Evolutionary conservation across 176 grass and related monocot species (phyloP), one percentile per base, ranked within the genome.

Genomic region (Dactylis glomerata): DNA sequence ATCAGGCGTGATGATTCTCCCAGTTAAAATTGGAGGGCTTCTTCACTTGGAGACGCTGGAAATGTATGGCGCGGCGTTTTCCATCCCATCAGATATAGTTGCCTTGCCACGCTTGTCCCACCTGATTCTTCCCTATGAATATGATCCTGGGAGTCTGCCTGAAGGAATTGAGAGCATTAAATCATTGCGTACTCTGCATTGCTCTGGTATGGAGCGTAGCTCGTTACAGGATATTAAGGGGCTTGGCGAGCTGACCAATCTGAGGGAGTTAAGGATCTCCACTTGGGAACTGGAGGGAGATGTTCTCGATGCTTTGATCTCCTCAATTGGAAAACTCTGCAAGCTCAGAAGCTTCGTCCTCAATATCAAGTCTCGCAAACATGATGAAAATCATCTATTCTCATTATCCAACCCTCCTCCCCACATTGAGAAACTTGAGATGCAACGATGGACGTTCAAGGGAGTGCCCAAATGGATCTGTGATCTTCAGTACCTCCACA

Each of bases 311-410:
- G 62, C 62, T 65, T 34, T 65, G 16, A 30, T 65, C 2, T 65
- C 30, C 62, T 9, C 7, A 20, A 65, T 65, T 65, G 16, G 3
- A 20, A 65, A 10, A 16, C 62, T 65, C 7, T 1, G 0, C 9
- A 2, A 4, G 12, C 62, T 65, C 6, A 65, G 16, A 4, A 0
- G 0, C 12, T 30, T 65, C 7, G 0, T 0, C 0, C 0, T 17
- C 2, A 2, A 3, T 19, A 0, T 0, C 16, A 7, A 0, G 62
- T 0, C 16, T 65, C 16, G 16, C 34, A 8, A 16, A 64, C 28
- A 32, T 17, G 2, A 64, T 32, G 30, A 17, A 14, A 0, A 20
- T 0, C 62, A 7, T 0, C 30, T 65, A 15, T 34, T 4, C 31
- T 65, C 62, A 34, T 20, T 65, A 4, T 65, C 62, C 0, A 65